A percentile compares a stretch with the other conserved stretches of the same genome.
Evolutionary conservation across 2,329 filamentous ascomycete genomes (phyloP).

Genomic region (Spiromastix sp.): DNA sequence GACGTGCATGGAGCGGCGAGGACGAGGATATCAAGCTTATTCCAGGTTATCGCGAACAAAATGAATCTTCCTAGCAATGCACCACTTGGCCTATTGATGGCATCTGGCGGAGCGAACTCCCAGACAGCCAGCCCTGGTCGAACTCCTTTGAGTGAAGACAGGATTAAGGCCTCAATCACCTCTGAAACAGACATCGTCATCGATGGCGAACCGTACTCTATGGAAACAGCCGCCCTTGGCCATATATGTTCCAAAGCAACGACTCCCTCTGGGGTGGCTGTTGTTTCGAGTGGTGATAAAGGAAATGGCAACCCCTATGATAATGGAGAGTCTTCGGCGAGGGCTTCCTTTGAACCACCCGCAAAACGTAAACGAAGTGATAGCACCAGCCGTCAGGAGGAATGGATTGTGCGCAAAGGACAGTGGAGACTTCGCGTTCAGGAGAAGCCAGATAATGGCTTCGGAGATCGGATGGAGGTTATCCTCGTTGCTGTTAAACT

Average conservation of each 20-base stretch:
- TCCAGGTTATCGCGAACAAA: constrained; percentile 74
- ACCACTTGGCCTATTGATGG: constrained; percentile 57
- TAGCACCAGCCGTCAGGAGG: constrained; percentile 28
- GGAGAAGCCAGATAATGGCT: constrained; percentile 23
- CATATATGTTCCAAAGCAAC: not conserved
- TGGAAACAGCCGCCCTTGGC: constrained; percentile 9
- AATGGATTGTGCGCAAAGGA: constrained; percentile 56
- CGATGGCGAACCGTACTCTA: constrained; percentile 25
- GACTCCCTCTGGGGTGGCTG: not conserved
- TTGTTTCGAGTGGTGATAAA: not conserved
- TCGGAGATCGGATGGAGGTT: constrained; percentile 50
- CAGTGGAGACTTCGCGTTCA: constrained; percentile 66
- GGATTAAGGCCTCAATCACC: constrained; percentile 55
- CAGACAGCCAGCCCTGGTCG: constrained; percentile 58
- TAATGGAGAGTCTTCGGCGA: not conserved
- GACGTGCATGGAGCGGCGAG: constrained; percentile 66
- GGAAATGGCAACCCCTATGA: not conserved
- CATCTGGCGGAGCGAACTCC: constrained; percentile 50
- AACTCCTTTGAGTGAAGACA: constrained; percentile 59
- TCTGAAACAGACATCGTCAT: constrained; percentile 33
- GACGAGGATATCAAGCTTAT: constrained; percentile 58
- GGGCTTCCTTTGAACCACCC: constrained; percentile 9
- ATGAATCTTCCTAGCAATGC: constrained; percentile 53
- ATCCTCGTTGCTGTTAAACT: constrained; percentile 66
- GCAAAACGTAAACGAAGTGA: constrained; percentile 37